Evolutionary conservation across 2,329 filamentous ascomycete species (phyloP), one percentile per base, ranked within the genome.

Genomic region (Catunica adiposa): DNA sequence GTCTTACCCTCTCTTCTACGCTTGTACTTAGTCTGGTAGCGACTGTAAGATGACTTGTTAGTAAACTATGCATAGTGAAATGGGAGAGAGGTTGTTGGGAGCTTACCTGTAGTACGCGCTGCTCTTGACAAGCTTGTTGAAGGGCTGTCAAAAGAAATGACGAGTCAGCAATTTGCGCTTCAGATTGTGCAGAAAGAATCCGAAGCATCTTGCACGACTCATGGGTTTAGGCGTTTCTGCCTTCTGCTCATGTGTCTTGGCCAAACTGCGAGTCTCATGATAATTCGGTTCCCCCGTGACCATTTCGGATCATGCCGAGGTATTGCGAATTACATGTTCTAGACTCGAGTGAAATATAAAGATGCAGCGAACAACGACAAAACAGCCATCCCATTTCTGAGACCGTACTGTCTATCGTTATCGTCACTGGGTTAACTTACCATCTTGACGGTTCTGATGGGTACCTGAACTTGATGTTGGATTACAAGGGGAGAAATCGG

Each of bases 101-200:
- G 29, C 84, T 83, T 69, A 94, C 88, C 88, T 95, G 82, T 86
- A 96, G 88, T 97, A 98, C 71, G 92, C 86, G 75, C 84, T 89
- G 81, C 84, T 95, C 86, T 97, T 97, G 72, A 92, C 80, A 72
- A 84, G 74, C 83, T 97, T 97, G 80, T 86, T 82, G 84, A 89
- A 90, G 74, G 80, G 70, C 89, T 95, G 70, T 65, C 62, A 64
- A 63, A 70, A 60, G 58, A 67, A 67, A 71, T 73, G 73, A 73
- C 83, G 86, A 95, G 88, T 96, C 89, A 96, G 90, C 90, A 96
- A 95, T 95, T 95, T 82, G 82, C 89, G 89, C 89, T 96, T 96
- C 89, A 96, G 89, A 80, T 47, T 55, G 55, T 48, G 51, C 50
- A 37, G 46, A 54, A 23, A 11, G 40, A 15, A 56, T 86, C 86